These are phyloP conservation scores for Nannochloris sp. DNA, from an alignment of 139 green algal species.

Conservation along the genomic window DNA sequence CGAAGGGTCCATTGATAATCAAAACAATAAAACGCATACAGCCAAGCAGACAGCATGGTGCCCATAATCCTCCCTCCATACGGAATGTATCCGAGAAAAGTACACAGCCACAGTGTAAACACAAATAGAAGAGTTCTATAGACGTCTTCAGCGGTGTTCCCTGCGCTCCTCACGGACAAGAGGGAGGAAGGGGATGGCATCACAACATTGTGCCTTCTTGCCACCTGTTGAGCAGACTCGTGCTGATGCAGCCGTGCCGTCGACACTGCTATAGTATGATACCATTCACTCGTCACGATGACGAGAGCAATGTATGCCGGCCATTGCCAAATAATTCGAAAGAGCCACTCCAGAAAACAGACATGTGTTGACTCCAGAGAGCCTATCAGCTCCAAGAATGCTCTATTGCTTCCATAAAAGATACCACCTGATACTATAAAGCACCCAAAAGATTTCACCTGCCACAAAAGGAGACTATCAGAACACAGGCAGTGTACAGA, in stretches of 20 bases:
- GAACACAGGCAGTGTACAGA: too few species aligned
- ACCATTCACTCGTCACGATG: constrained; percentile 61
- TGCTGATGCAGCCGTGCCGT: constrained; percentile 14
- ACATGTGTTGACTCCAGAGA: too few species aligned
- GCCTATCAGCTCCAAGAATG: too few species aligned
- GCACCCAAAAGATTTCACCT: too few species aligned
- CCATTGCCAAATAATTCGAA: constrained; percentile 57
- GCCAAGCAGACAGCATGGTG: constrained; percentile 54
- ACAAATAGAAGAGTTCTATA: constrained; percentile 56
- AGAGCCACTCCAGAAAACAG: constrained; percentile 18
- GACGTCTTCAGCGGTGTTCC: constrained; percentile 45
- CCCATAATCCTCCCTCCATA: constrained; percentile 17
- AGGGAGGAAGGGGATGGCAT: background rate
- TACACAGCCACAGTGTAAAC: background rate
- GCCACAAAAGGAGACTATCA: too few species aligned
- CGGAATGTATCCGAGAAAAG: background rate
- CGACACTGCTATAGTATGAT: constrained; percentile 50
- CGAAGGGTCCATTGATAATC: constrained; percentile 73
- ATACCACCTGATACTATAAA: too few species aligned
- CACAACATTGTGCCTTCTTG: background rate
- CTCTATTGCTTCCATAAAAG: too few species aligned
- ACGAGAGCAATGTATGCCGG: constrained; percentile 60
- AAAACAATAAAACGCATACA: constrained; percentile 81
- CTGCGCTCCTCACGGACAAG: background rate
- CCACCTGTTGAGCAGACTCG: constrained; percentile 16